Conservation (phyloP, 2,329 filamentous ascomycete species). For the Aspergillus japonicus region DNA sequence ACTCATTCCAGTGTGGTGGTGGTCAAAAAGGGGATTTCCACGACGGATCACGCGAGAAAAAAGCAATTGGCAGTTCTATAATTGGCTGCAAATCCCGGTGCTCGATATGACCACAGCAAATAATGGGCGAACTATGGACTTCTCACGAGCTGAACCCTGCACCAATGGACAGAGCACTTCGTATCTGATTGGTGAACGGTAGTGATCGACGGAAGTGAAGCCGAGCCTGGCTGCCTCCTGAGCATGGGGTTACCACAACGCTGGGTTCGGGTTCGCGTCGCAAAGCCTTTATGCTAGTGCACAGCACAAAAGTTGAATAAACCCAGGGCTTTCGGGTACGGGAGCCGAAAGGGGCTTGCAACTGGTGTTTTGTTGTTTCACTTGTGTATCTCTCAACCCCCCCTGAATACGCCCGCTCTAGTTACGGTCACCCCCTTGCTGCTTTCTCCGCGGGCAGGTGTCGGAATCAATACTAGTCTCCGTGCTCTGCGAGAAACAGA, state of each 20-base stretch:
- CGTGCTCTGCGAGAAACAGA: not conserved
- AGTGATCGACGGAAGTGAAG: not conserved
- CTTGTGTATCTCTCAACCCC: not conserved
- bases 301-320: not conserved
- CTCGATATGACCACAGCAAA: slow-evolving; percentile 1
- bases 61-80: slow-evolving; percentile 13
- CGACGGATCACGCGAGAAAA: slow-evolving; percentile 5
- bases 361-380: not conserved
- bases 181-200: slow-evolving; percentile 1
- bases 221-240: slow-evolving; percentile 10
- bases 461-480: not conserved
- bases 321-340: not conserved
- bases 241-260: slow-evolving; percentile 17
- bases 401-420: not conserved
- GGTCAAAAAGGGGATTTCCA: slow-evolving; percentile 9
- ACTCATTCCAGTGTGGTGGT: not conserved
- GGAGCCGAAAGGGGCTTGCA: not conserved
- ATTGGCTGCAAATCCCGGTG: slow-evolving; percentile 2
- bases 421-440: slow-evolving; percentile 1
- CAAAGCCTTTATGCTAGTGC: not conserved
- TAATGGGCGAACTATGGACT: slow-evolving; percentile 5
- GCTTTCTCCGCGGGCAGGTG: slow-evolving; percentile 1
- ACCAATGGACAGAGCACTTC: not conserved
- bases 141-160: slow-evolving; percentile 3
- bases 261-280: slow-evolving; percentile 9